Evolutionary conservation across 2,329 filamentous ascomycete genomes (phyloP).

Genomic region (Juglanconis oblonga): DNA sequence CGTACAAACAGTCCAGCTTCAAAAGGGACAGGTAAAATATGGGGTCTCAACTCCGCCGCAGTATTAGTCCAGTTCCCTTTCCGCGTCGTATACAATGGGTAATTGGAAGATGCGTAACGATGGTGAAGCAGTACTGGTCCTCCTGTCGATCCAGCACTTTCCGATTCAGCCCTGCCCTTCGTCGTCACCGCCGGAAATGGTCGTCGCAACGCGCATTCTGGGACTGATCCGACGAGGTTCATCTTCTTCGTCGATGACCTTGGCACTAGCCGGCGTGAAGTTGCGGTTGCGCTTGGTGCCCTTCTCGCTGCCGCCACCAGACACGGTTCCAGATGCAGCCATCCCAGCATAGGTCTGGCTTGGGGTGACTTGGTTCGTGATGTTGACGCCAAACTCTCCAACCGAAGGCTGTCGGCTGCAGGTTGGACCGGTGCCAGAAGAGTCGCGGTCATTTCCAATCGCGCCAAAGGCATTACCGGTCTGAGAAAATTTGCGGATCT

Average conservation of each 20-base stretch:
- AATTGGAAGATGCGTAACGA: not conserved
- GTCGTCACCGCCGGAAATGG: not conserved
- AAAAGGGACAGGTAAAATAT: not conserved
- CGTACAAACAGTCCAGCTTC: not conserved
- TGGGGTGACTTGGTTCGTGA: slow-evolving; percentile 27
- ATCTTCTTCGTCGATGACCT: slow-evolving; percentile 46
- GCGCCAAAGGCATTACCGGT: slow-evolving; percentile 16
- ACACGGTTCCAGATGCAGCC: slow-evolving; percentile 13
- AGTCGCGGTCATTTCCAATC: slow-evolving; percentile 20
- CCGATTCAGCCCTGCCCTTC: not conserved
- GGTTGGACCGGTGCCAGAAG: slow-evolving; percentile 28
- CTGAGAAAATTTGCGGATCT: slow-evolving; percentile 40
- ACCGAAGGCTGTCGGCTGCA: slow-evolving; percentile 29
- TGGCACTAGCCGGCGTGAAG: slow-evolving; percentile 45
- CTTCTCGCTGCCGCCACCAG: slow-evolving; percentile 29
- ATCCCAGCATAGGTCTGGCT: slow-evolving; percentile 21
- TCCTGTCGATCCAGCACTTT: not conserved
- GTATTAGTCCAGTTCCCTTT: not conserved
- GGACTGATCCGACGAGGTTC: slow-evolving; percentile 39
- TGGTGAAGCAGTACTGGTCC: not conserved
- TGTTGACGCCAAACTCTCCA: slow-evolving; percentile 29
- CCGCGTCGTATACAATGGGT: not conserved
- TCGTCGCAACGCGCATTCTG: slow-evolving; percentile 16
- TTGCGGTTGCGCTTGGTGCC: slow-evolving; percentile 44
- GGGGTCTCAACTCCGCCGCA: not conserved